Evolutionary conservation across 2,329 filamentous ascomycete species (phyloP).

Genomic region (Aspergillus sp.): DNA sequence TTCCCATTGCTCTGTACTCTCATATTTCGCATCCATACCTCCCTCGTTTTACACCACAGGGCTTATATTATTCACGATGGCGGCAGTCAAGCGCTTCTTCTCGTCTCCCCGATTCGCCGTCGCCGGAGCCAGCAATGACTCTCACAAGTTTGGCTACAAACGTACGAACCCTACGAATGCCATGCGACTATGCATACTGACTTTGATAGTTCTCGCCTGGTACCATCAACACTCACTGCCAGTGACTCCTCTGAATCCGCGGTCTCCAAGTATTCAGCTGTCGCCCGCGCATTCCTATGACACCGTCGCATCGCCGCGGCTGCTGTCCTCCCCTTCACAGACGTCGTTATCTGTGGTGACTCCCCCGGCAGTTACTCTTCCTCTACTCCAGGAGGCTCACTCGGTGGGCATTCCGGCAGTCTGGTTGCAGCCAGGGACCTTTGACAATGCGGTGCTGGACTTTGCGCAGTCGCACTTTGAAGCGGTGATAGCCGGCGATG

Average conservation of each 20-base stretch:
- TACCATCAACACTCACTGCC: slow-evolving; percentile 75
- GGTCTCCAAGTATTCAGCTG: slow-evolving; percentile 63
- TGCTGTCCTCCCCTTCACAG: slow-evolving; percentile 64
- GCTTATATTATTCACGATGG: slow-evolving; percentile 21
- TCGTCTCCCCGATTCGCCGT: slow-evolving; percentile 78
- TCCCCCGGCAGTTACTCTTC: slow-evolving; percentile 72
- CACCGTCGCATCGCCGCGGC: slow-evolving; percentile 65
- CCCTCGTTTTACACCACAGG: neutral
- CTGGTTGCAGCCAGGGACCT: slow-evolving; percentile 90
- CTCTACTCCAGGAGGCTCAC: slow-evolving; percentile 75
- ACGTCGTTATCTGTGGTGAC: slow-evolving; percentile 87
- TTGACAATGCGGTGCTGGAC: slow-evolving; percentile 70
- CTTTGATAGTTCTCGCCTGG: slow-evolving; percentile 75
- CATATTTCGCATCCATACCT: neutral
- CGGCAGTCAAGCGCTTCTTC: slow-evolving; percentile 75
- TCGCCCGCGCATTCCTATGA: slow-evolving; percentile 55
- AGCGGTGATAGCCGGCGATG: slow-evolving; percentile 66
- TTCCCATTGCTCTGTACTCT: neutral
- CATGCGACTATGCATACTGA: slow-evolving; percentile 4
- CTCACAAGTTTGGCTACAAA: slow-evolving; percentile 84
- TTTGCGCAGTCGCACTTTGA: slow-evolving; percentile 70
- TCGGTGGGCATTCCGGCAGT: slow-evolving; percentile 70
- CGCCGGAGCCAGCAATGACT: slow-evolving; percentile 82
- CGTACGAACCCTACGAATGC: slow-evolving; percentile 50
- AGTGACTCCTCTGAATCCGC: slow-evolving; percentile 82